phyloP scores from a whole-genome alignment of 352 stramenopile genomes.

The Hyaloperonospora brassicae region DNA sequence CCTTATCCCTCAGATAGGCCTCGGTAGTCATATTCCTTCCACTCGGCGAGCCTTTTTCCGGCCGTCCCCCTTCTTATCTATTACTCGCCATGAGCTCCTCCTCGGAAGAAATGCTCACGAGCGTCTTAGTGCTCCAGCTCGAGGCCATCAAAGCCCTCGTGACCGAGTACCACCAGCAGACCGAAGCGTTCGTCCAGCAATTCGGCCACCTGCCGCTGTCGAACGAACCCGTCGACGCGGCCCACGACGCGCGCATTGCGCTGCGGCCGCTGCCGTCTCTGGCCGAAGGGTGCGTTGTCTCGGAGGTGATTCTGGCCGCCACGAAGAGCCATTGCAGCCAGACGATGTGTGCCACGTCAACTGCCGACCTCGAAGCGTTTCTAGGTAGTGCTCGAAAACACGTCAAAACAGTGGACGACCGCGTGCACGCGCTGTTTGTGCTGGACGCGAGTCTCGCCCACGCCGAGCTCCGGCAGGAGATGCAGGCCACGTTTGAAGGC shows the following conservation, averaged over 20 bases:
- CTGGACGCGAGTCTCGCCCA: slow-evolving; percentile 41
- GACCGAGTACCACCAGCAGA: slow-evolving; percentile 56
- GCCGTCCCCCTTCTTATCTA: neutral
- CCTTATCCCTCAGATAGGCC: too few species aligned
- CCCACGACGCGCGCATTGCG: slow-evolving; percentile 20
- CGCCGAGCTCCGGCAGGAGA: slow-evolving; percentile 9
- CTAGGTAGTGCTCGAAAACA: slow-evolving; percentile 25
- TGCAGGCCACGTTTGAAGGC: slow-evolving; percentile 46
- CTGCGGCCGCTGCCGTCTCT: slow-evolving; percentile 27
- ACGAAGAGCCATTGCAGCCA: slow-evolving; percentile 34
- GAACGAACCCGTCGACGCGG: slow-evolving; percentile 11
- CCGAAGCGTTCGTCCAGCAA: slow-evolving; percentile 54
- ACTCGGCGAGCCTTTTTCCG: neutral
- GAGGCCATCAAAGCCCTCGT: slow-evolving; percentile 37
- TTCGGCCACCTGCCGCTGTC: slow-evolving; percentile 43
- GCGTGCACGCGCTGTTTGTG: slow-evolving; percentile 48
- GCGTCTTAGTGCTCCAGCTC: slow-evolving; percentile 51
- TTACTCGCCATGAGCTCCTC: slow-evolving; percentile 7
- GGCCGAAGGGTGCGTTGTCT: slow-evolving; percentile 33
- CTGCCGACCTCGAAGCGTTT: slow-evolving; percentile 34
- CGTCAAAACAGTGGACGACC: slow-evolving; percentile 44
- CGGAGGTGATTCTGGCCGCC: slow-evolving; percentile 31
- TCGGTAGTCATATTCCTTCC: neutral
- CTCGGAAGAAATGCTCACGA: slow-evolving; percentile 35
- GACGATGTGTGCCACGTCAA: slow-evolving; percentile 29